A percentile compares a stretch with the other conserved stretches of the same genome.
phyloP scores from a whole-genome alignment of 352 stramenopile species.

The Globisporangium carolinianum region DNA sequence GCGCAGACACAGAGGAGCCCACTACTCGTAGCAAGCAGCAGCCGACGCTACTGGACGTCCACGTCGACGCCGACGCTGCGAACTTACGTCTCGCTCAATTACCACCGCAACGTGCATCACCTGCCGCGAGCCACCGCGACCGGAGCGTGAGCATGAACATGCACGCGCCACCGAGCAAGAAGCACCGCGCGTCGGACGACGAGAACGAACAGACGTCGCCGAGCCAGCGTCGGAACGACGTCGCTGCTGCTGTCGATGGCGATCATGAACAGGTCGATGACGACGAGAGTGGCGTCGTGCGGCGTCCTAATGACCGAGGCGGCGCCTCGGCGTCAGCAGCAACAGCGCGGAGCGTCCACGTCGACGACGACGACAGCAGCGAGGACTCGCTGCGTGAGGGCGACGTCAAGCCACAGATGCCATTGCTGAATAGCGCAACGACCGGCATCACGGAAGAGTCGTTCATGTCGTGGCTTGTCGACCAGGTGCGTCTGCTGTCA shows the following conservation, averaged over 20 bases:
- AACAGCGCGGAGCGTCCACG: not conserved
- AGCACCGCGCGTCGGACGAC: slow-evolving; percentile 73
- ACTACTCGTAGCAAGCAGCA: slow-evolving; percentile 5
- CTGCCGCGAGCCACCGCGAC: slow-evolving; percentile 26
- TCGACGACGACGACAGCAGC: slow-evolving; percentile 9
- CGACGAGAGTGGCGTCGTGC: not conserved
- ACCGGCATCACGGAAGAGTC: slow-evolving; percentile 60
- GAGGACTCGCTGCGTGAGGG: not conserved
- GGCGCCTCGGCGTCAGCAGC: not conserved
- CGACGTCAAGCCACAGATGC: not conserved
- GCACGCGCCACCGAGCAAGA: slow-evolving; percentile 62
- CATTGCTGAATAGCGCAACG: slow-evolving; percentile 11
- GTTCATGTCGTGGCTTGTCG: slow-evolving; percentile 74
- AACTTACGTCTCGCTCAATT: no score
- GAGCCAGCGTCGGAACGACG: slow-evolving; percentile 5
- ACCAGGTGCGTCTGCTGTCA: slow-evolving; percentile 22
- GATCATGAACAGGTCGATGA: not conserved
- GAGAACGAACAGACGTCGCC: slow-evolving; percentile 37
- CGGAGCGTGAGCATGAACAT: slow-evolving; percentile 71
- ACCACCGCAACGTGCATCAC: not conserved
- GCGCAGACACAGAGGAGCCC: not conserved
- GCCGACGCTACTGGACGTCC: not conserved
- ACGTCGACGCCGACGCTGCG: no score
- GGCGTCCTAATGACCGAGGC: slow-evolving; percentile 2
- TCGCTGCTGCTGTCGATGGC: not conserved